A percentile compares a stretch with the other conserved stretches of the same genome.
Evolutionary conservation across 2,329 filamentous ascomycete species (phyloP).

Genomic region (Fusarium pininemorale): DNA sequence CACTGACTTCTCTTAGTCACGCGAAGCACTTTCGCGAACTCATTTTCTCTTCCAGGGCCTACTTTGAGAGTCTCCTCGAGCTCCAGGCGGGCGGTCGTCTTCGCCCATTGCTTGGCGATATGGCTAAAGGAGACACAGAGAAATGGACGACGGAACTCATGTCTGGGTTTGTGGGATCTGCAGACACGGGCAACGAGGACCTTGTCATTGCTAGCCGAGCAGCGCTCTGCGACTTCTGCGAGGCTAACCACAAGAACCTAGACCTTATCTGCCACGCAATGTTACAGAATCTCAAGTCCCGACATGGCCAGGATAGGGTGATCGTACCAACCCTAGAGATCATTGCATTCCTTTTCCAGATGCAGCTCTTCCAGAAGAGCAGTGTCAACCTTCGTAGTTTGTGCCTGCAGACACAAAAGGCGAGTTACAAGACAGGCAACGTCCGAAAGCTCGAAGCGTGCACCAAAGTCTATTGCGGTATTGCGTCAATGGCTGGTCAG

Average conservation of each 20-base stretch:
- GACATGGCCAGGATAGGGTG: conserved; percentile 72
- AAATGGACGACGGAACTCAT: conserved; percentile 65
- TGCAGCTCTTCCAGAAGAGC: conserved; percentile 56
- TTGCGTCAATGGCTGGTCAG: conserved; percentile 57
- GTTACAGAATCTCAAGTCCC: conserved; percentile 61
- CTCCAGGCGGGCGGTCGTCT: conserved; percentile 53
- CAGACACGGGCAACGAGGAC: conserved; percentile 80
- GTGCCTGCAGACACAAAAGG: conserved; percentile 77
- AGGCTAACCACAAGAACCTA: conserved; percentile 51
- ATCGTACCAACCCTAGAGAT: conserved; percentile 81
- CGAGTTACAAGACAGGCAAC: conserved; percentile 84
- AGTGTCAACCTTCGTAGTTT: conserved; percentile 62
- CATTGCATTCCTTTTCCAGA: conserved; percentile 79
- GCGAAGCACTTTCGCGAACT: conserved; percentile 48
- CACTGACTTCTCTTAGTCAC: conserved; percentile 47
- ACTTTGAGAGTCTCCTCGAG: conserved; percentile 65
- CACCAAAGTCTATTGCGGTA: conserved; percentile 78
- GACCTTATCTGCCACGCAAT: conserved; percentile 61
- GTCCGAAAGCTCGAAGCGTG: conserved; percentile 84
- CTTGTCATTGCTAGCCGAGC: conserved; percentile 74
- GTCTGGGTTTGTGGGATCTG: conserved; percentile 75
- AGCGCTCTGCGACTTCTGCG: conserved; percentile 68
- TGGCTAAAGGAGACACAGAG: conserved; percentile 45
- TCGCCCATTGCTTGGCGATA: conserved; percentile 48
- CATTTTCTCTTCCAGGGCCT: conserved; percentile 66